Base-by-base conservation (phyloP, 352 stramenopile genomes). In the Phytophthora quininea region DNA sequence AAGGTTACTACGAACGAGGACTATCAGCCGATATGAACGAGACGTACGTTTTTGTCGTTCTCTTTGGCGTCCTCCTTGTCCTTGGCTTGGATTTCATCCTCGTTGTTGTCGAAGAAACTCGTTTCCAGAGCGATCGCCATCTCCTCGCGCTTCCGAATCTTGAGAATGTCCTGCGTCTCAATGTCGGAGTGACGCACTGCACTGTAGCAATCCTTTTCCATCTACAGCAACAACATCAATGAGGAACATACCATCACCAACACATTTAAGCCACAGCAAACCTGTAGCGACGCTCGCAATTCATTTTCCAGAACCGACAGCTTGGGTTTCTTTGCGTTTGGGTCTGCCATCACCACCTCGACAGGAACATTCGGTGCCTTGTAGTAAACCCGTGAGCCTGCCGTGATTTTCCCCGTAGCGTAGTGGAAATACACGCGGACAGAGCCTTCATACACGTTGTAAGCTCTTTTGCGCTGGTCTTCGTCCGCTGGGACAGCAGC, bases 131-230 rank as follows among this genome's bases (percentile, higher is more conserved):
- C 70, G 45, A 98, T 91, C 15, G 76, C 76, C 68, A 91, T 90
- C 64, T 98, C 93, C 54, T 97, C 91, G 1, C 84, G 79, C 67
- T 96, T 94, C 35, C 93, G 82, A 46, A 87, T 79, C 72, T 94
- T 92, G n/a, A 97, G 71, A 53, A 98, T 90, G 53, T 98, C 91
- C 67, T 96, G 81, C 40, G 90, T 96, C 69, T 98, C 91, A 19
- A 96, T 88, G 64, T 97, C 91, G 3, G 86, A 78, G 55, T 96
- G 83, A 19, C 92, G 84, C 31, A 97, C 77, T 0, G 77, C 80
- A 7, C 81, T 90, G 72, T 97, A 98, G 71, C 92, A 98, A 54
- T 98, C 91, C 62, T 97, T 98, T 64, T 98, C 92, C 66, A 86
- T 73, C 75, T 29, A 24, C 19, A 43, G 15, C 10, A 43, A 32